Evolutionary conservation across 2,329 filamentous ascomycete genomes (phyloP).

Genomic region (Zymoseptoria ardabiliae): DNA sequence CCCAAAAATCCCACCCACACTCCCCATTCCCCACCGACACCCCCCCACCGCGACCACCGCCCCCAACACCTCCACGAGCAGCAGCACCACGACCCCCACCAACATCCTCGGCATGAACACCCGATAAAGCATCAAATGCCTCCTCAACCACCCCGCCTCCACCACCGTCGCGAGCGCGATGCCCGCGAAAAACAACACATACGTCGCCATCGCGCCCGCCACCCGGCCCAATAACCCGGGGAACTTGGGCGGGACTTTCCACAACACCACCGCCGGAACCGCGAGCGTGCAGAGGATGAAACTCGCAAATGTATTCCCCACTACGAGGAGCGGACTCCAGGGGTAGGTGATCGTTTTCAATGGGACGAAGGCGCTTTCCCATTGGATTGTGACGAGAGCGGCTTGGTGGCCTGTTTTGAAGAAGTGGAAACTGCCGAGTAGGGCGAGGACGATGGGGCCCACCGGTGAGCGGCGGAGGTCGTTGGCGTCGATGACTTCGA

Average conservation of each 20-base stretch:
- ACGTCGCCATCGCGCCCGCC: constrained; percentile 63
- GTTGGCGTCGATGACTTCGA: constrained; percentile 58
- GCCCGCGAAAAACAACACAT: constrained; percentile 74
- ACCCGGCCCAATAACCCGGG: constrained; percentile 57
- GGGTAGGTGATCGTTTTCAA: constrained; percentile 77
- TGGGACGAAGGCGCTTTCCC: constrained; percentile 91
- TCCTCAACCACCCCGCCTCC: constrained; percentile 79
- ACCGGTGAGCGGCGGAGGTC: constrained; percentile 60
- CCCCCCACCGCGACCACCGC: constrained; percentile 66
- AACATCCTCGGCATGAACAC: constrained; percentile 91
- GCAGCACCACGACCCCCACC: constrained; percentile 63
- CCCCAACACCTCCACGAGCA: constrained; percentile 70
- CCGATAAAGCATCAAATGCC: constrained; percentile 93
- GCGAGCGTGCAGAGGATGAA: constrained; percentile 76
- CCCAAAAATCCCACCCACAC: constrained; percentile 83
- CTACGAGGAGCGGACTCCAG: constrained; percentile 74
- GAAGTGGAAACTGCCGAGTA: constrained; percentile 90
- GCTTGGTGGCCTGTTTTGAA: constrained; percentile 98
- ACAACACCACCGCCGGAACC: constrained; percentile 74
- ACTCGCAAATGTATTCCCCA: constrained; percentile 80
- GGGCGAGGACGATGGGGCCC: constrained; percentile 72
- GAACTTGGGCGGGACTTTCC: constrained; percentile 78
- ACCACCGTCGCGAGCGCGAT: constrained; percentile 79
- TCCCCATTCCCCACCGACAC: constrained; percentile 66
- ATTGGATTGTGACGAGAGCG: constrained; percentile 78